Base-by-base conservation (phyloP, 805 yeast species). In the Kodamaea sagamina region DNA sequence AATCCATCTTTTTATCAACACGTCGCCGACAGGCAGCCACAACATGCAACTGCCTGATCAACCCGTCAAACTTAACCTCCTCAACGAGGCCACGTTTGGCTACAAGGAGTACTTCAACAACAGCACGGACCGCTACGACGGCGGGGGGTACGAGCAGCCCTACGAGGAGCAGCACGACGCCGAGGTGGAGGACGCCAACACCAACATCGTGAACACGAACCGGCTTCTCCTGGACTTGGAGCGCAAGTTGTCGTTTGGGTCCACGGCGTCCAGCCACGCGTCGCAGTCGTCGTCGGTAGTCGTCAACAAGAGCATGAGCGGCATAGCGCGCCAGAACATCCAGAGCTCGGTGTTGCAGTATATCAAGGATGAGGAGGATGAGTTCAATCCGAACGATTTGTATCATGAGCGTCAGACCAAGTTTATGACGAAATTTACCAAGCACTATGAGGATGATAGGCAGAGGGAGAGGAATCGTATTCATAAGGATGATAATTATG, bases 331-430 rank as follows among this genome's bases (percentile, higher is more conserved):
- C 25, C 59, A 57, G 36, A 61, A 51, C 32, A 52, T 67, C 32
- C 63, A 60, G 44, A 59, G 64, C 43, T 52, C 56, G 22, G 74
- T 71, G 21, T 54, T 71, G 21, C 64, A 50, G 47, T 68, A 67
- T 43, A 65, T 70, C 32, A 58, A 58, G 21, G 51, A 51, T 39
- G 57, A 57, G 43, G 40, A 37, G 15, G 34, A 48, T 24, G 42
- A 34, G 18, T 36, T 37, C 10, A 44, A 47, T 24, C 58, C 74
- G 18, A 64, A 66, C 50, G 68, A 61, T n/a, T 55, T 69, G 35
- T 70, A 55, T 43, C 54, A 63, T 18, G 71, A 68, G 41, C 55
- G 74, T 36, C 68, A 65, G 49, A 47, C 48, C 27, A 13, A 19
- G 19, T 29, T 29, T 16, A 29, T 29, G 34, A 29, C 34, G 10